Percentiles rank a stretch among this genome's conserved stretches.
These are phyloP conservation scores for Arthroderma sp. DNA, from an alignment of 2,329 filamentous ascomycete genomes.

Conservation along the genomic window DNA sequence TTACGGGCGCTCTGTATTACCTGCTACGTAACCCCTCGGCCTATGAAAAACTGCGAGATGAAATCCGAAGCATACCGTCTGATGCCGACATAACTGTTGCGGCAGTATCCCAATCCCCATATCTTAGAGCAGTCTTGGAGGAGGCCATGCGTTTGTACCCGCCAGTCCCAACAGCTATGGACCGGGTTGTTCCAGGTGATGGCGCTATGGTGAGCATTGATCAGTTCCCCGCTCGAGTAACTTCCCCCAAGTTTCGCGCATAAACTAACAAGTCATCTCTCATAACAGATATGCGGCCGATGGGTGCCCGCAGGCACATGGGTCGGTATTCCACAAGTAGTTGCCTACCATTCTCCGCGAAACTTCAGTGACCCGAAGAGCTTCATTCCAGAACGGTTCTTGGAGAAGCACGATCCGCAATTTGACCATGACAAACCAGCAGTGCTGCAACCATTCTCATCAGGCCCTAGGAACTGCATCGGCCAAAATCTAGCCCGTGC, in stretches of 20 bases:
- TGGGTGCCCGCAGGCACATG: too few relatives aligned
- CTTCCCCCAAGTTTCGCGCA: not conserved
- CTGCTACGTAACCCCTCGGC: conserved; percentile 18
- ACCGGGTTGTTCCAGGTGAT: conserved; percentile 10
- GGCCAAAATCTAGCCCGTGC: conserved; percentile 22
- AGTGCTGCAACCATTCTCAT: conserved; percentile 10
- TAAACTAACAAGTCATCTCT: too few relatives aligned
- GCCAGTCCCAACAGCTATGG: conserved; percentile 12
- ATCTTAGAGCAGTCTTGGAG: conserved; percentile 13
- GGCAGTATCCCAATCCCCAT: conserved; percentile 6
- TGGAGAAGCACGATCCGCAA: conserved; percentile 3
- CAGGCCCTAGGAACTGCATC: conserved; percentile 12
- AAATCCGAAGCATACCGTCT: conserved; percentile 7
- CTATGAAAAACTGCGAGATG: conserved; percentile 4
- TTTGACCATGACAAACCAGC: conserved; percentile 8
- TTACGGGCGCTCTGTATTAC: conserved; percentile 26
- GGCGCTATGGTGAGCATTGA: conserved; percentile 22
- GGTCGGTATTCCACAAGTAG: conserved; percentile 9
- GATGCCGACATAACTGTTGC: conserved; percentile 7
- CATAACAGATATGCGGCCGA: too few relatives aligned
- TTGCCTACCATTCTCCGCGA: conserved; percentile 7
- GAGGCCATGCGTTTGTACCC: conserved; percentile 15
- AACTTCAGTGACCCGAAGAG: conserved; percentile 13
- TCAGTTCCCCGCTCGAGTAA: conserved; percentile 20
- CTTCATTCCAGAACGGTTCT: conserved; percentile 15